Percentiles rank a stretch among this genome's conserved stretches.
Conservation (phyloP, 2,329 filamentous ascomycete genomes). For the Davidsoniella neocaledoniae region DNA sequence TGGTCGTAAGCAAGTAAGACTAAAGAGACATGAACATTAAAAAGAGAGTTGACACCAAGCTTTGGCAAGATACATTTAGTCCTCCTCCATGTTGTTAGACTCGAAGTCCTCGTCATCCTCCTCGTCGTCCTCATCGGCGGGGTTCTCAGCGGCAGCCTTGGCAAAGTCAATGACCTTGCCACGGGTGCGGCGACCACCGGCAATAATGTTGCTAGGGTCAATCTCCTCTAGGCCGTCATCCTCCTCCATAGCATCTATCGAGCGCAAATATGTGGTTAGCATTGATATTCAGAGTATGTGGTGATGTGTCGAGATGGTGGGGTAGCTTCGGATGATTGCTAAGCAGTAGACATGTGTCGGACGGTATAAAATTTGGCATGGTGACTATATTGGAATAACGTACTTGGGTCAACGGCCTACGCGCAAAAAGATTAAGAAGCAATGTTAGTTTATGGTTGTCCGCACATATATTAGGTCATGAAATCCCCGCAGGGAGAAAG, state of each 20-base stretch:
- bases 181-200: conserved; percentile 65
- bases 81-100: conserved; percentile 56
- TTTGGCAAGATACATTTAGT: conserved; percentile 17
- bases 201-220: conserved; percentile 73
- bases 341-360: not conserved
- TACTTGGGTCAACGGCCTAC: conserved; percentile 11
- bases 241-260: conserved; percentile 36
- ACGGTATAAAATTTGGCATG: not conserved
- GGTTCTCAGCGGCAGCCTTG: conserved; percentile 69
- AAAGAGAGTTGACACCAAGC: too few relatives aligned
- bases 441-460: conserved; percentile 1
- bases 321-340: not conserved
- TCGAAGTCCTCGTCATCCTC: conserved; percentile 61
- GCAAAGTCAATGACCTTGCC: conserved; percentile 86
- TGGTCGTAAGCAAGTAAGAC: not conserved
- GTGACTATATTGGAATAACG: not conserved
- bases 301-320: conserved; percentile 1
- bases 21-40: too few relatives aligned
- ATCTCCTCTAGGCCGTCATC: conserved; percentile 85
- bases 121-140: conserved; percentile 58
- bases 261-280: conserved; percentile 16
- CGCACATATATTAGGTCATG: not conserved
- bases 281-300: conserved; percentile 2
- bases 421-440: not conserved
- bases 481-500: not conserved